Evolutionary conservation across 345 rosid genomes (phyloP).

Genomic region (Linum tenue): DNA sequence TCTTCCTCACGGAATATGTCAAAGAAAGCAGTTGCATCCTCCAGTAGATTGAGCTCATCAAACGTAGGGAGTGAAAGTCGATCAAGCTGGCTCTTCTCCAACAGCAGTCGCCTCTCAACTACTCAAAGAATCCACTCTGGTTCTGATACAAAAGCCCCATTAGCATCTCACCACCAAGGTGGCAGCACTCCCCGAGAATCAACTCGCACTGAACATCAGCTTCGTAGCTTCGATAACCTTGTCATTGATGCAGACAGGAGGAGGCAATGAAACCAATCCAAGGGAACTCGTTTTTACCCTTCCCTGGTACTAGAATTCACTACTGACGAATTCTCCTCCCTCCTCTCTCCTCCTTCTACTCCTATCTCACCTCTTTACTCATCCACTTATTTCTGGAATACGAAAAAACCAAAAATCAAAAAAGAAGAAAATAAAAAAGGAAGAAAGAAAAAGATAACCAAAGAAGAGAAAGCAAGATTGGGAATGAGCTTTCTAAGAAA

Average conservation of each 20-base stretch:
- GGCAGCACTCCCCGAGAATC: conserved; percentile 8
- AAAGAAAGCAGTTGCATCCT: conserved; percentile 27
- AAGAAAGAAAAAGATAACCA: neutral
- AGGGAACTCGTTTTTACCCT: no score
- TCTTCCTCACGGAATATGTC: conserved; percentile 19
- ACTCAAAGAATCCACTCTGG: conserved; percentile 22
- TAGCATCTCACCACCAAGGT: conserved; percentile 5
- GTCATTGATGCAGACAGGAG: conserved; percentile 18
- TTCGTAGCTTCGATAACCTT: conserved; percentile 17
- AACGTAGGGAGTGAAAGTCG: conserved; percentile 22
- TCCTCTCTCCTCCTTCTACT: no score
- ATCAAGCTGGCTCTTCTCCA: conserved; percentile 34
- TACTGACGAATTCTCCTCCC: no score
- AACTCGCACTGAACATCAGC: neutral
- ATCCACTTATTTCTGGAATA: no score
- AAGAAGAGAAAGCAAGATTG: neutral
- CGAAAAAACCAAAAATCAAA: no score
- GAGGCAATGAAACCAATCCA: conserved; percentile 1
- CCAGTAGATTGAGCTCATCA: conserved; percentile 27
- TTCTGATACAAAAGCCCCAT: conserved; percentile 14
- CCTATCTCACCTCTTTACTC: no score
- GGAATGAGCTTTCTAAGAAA: neutral
- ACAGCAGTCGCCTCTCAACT: conserved; percentile 23
- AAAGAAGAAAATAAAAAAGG: neutral
- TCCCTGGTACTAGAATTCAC: no score